Conservation (phyloP, 2,329 filamentous ascomycete genomes). For the Thielaviopsis ethacetica region DNA sequence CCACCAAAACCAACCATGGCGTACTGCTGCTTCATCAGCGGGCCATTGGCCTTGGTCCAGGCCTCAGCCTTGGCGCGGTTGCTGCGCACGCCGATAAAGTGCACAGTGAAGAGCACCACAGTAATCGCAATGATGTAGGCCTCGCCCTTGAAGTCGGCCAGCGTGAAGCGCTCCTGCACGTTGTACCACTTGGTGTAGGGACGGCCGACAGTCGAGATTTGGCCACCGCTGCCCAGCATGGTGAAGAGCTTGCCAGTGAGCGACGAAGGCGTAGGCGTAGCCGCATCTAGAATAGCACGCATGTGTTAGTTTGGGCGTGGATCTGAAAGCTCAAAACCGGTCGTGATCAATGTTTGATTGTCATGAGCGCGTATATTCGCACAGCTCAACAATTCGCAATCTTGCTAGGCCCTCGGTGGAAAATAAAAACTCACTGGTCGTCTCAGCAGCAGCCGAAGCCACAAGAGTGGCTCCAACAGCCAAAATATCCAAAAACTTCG, state of each 20-base stretch:
- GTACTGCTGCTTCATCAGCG: constrained; percentile 64
- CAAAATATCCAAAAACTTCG: constrained; percentile 10
- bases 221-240: constrained; percentile 7
- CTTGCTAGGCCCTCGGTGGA: not conserved
- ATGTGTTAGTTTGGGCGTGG: not conserved
- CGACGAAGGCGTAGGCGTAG: constrained; percentile 5
- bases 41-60: constrained; percentile 64
- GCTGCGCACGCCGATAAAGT: constrained; percentile 62
- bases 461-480: constrained; percentile 7
- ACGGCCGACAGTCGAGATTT: constrained; percentile 30
- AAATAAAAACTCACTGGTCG: constrained; percentile 4
- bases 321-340: not conserved
- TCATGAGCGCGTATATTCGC: not conserved
- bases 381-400: not conserved
- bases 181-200: constrained; percentile 95
- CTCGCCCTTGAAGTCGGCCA: constrained; percentile 76
- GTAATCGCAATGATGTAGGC: constrained; percentile 65
- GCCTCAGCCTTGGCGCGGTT: constrained; percentile 67
- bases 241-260: constrained; percentile 2
- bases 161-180: constrained; percentile 75
- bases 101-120: constrained; percentile 55
- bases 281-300: not conserved
- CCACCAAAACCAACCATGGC: constrained; percentile 67
- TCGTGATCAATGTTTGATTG: not conserved
- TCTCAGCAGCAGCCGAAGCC: constrained; percentile 8